Conservation (phyloP, 78 protist genomes). For the Acrasis kona region DNA sequence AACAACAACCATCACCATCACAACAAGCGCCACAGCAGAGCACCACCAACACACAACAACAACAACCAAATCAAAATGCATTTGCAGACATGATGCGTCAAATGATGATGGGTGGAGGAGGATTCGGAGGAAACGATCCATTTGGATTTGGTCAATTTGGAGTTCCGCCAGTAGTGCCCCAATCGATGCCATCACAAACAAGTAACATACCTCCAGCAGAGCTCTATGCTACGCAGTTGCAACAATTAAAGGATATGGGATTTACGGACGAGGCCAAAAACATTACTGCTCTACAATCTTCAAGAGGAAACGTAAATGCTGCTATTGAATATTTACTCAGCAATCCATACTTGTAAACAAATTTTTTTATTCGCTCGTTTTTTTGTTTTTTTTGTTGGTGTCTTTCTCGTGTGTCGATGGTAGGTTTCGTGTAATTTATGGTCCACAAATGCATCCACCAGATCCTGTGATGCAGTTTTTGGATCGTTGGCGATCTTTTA, state of each 20-base stretch:
- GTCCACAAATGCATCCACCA: too few species aligned
- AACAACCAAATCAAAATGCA: constrained; percentile 9
- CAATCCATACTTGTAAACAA: too few species aligned
- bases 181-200: not conserved
- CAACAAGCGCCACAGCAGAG: not conserved
- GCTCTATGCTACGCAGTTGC: constrained; percentile 35
- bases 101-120: constrained; percentile 10
- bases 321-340: constrained; percentile 7
- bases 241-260: constrained; percentile 68
- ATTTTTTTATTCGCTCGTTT: too few species aligned
- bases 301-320: constrained; percentile 10
- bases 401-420: too few species aligned
- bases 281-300: constrained; percentile 20
- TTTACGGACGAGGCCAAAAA: constrained; percentile 48
- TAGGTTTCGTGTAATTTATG: too few species aligned
- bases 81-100: constrained; percentile 6
- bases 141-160: not conserved
- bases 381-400: not conserved
- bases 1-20: constrained; percentile 1
- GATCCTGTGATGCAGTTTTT: too few species aligned
- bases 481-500: too few species aligned
- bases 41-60: not conserved
- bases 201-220: too few species aligned
- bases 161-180: not conserved
- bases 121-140: not conserved